A percentile compares a stretch with the other conserved stretches of the same genome.
Conservation (phyloP, 2,329 filamentous ascomycete genomes). For the Aspergillus chevalieri region DNA sequence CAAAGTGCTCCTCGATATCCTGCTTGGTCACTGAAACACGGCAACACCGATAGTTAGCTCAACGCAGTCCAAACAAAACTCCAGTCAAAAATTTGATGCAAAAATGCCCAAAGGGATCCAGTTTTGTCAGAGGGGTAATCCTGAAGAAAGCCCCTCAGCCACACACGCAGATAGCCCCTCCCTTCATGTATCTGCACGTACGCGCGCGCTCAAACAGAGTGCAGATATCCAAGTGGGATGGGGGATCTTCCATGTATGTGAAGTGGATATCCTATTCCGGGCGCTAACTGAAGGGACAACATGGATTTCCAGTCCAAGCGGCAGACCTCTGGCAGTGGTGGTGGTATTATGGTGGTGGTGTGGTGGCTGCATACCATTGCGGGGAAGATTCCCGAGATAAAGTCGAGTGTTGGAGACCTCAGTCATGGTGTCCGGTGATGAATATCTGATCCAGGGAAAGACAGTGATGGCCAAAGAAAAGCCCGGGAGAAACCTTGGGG, state of each 20-base stretch:
- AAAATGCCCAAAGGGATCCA: too few species aligned
- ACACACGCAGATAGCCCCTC: too few species aligned
- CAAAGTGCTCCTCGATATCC: slow-evolving; percentile 94
- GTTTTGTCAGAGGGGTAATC: too few species aligned
- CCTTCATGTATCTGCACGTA: too few species aligned
- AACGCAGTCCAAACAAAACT: slow-evolving; percentile 8
- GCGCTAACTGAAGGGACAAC: slow-evolving; percentile 1
- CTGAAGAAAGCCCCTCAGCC: too few species aligned
- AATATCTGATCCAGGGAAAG: background rate
- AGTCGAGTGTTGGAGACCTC: slow-evolving; percentile 93
- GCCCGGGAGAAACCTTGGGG: too few species aligned
- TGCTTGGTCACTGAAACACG: slow-evolving; percentile 75
- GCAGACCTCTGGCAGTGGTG: slow-evolving; percentile 14
- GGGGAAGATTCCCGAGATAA: slow-evolving; percentile 95
- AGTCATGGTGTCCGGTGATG: slow-evolving; percentile 49
- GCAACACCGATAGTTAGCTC: slow-evolving; percentile 28
- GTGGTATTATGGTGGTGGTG: slow-evolving; percentile 14
- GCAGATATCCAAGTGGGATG: too few species aligned
- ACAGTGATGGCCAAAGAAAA: too few species aligned
- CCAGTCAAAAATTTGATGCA: background rate
- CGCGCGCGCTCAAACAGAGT: too few species aligned
- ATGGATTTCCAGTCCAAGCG: slow-evolving; percentile 13
- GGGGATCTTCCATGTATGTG: too few species aligned
- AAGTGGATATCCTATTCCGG: background rate
- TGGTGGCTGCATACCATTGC: slow-evolving; percentile 66